These are phyloP conservation scores for Corylus heterophylla DNA, from an alignment of 306 rosid species.

Conservation along the genomic window DNA sequence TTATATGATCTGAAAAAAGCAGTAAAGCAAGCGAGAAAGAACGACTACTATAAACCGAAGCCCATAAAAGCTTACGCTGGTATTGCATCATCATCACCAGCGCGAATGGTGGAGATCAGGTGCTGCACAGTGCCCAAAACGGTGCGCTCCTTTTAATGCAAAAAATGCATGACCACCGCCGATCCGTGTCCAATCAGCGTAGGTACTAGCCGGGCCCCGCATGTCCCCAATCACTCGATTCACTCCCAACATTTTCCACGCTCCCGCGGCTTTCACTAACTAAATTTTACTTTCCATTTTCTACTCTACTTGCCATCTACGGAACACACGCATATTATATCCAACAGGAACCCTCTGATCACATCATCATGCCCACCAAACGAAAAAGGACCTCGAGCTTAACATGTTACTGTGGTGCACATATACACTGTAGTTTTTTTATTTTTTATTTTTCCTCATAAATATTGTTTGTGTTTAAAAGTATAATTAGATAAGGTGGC, in stretches of 20 bases:
- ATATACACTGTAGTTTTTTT: neutral
- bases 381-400: too few species aligned
- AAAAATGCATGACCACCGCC: neutral
- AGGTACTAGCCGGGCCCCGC: neutral
- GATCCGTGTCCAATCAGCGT: neutral
- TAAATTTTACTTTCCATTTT: neutral
- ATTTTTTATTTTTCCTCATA: neutral
- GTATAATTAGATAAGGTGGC: neutral
- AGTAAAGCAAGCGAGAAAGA: neutral
- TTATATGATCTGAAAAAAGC: neutral
- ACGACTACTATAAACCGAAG: neutral
- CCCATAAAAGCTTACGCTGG: too few species aligned
- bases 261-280: neutral
- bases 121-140: neutral
- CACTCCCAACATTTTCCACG: neutral
- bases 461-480: neutral
- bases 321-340: too few species aligned
- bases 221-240: neutral
- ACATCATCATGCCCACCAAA: neutral
- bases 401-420: too few species aligned
- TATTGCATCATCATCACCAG: neutral
- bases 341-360: neutral
- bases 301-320: neutral
- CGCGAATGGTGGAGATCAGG: neutral
- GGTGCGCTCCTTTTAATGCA: conserved; percentile 7